These are phyloP conservation scores for Alternaria arborescens DNA, from an alignment of 2,329 filamentous ascomycete genomes.

Conservation along the genomic window DNA sequence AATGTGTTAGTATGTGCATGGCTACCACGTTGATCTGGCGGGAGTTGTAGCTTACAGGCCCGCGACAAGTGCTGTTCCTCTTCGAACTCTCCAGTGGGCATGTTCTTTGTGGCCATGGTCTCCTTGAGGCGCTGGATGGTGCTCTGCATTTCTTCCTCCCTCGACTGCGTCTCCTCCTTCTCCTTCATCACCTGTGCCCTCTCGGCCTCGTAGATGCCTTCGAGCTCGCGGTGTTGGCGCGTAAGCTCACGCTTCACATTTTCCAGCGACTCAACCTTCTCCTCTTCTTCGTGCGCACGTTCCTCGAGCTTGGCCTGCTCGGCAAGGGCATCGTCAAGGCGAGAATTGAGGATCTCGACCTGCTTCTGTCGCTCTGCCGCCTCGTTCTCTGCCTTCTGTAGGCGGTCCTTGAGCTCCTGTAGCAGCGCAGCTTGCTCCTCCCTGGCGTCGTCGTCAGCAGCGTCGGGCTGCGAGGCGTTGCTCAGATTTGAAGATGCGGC, in stretches of 20 bases:
- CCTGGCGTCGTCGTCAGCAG: constrained; percentile 69
- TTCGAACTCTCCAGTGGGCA: constrained; percentile 57
- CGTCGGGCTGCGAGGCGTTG: constrained; percentile 48
- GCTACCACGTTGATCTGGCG: not conserved
- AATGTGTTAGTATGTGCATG: constrained; percentile 29
- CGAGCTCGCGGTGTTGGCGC: constrained; percentile 87
- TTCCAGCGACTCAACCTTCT: constrained; percentile 79
- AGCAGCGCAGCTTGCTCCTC: constrained; percentile 81
- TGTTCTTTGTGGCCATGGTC: constrained; percentile 78
- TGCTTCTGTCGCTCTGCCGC: constrained; percentile 86
- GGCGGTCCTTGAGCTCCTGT: constrained; percentile 83
- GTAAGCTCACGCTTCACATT: constrained; percentile 86
- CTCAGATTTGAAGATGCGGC: constrained; percentile 45
- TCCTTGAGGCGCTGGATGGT: constrained; percentile 94
- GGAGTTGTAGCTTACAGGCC: constrained; percentile 56
- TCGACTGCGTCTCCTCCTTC: constrained; percentile 84
- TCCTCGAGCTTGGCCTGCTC: constrained; percentile 91
- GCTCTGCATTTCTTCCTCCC: constrained; percentile 88
- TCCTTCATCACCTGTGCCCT: constrained; percentile 87
- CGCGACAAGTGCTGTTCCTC: constrained; percentile 61
- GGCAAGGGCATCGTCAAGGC: constrained; percentile 82
- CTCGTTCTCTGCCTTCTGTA: constrained; percentile 79
- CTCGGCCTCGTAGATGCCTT: constrained; percentile 91
- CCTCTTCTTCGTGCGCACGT: constrained; percentile 83
- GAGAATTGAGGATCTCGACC: constrained; percentile 81